Evolutionary conservation across 805 yeast genomes (phyloP), one percentile per base, ranked within the genome.

Genomic region (Ogataea henricii): DNA sequence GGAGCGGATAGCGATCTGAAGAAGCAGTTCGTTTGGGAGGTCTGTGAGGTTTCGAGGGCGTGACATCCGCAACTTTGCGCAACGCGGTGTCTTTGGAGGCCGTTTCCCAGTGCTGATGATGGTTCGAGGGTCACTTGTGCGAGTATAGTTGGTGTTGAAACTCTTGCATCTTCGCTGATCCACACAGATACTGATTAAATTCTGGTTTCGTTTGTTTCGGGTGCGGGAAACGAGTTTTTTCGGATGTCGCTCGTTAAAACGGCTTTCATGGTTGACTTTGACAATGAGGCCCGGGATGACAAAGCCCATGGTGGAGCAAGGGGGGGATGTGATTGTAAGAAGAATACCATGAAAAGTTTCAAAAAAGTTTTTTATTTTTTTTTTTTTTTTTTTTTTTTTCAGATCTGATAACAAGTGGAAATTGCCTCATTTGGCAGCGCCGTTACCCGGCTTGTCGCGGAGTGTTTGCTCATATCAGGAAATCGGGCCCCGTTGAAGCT

Each of bases 1-100:
- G 1, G 60, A 53, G 6, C 45, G 27, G 2, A 53, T 43, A 9
- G 53, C 45, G 7, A 59, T 55, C 12, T 49, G 45, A 12, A 53
- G 43, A 4, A 59, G 44, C 2, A 59, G 46, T 35, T 59, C 63
- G 2, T 47, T 25, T 1, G 63, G 63, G 6, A 59, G 45, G n/a
- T 55, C 53, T 10, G 41, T 6, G 13, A 22, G 26, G 17, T 17
- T 9, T 43, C 10, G 22, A 22, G 27, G 33, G 2, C 23, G 38
- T 22, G 18, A 20, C 9, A 6, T 18, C n/a, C 14, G 17, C 23
- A 21, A 2, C 12, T 21, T 23, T 14, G 23, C 14, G 10, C 14
- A 37, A 13, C 9, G 32, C 6, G 10, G 21, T 16, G 37, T 6
- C 10, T 18, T 43, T 23, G 34, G 20, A 30, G 4, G 18, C 17